Conservation (phyloP, 169 alveolate species). For the Blepharisma undulans region DNA sequence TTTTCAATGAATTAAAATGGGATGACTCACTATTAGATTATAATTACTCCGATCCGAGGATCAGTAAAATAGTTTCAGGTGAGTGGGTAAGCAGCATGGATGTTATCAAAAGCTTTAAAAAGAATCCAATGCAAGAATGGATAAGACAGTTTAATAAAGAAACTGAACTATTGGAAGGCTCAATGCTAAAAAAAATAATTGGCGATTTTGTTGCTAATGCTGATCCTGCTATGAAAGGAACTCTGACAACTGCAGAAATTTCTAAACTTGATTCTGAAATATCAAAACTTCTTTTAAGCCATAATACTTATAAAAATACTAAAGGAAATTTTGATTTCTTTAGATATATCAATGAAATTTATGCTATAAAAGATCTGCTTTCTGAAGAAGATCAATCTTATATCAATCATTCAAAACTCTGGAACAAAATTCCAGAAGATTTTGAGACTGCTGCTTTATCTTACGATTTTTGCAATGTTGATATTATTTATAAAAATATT, state of each 20-base stretch:
- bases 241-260: background rate
- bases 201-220: background rate
- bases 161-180: background rate
- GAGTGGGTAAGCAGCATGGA: background rate
- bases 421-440: background rate
- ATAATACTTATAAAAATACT: constrained; percentile 16
- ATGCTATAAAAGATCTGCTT: background rate
- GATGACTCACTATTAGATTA: background rate
- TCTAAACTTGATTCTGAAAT: background rate
- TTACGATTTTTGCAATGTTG: background rate
- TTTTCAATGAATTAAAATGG: constrained; percentile 2
- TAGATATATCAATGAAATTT: background rate
- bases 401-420: background rate
- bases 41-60: background rate
- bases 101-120: background rate
- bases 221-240: constrained; percentile 43
- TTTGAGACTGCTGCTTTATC: background rate
- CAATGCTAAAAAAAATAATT: background rate
- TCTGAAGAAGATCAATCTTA: background rate
- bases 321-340: constrained; percentile 38
- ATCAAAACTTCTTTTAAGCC: background rate
- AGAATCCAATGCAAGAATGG: constrained; percentile 40
- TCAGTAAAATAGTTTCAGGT: constrained; percentile 1
- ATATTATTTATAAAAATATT: background rate
- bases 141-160: background rate